Conservation (phyloP, 352 stramenopile genomes). For the Plasmopara muralis region DNA sequence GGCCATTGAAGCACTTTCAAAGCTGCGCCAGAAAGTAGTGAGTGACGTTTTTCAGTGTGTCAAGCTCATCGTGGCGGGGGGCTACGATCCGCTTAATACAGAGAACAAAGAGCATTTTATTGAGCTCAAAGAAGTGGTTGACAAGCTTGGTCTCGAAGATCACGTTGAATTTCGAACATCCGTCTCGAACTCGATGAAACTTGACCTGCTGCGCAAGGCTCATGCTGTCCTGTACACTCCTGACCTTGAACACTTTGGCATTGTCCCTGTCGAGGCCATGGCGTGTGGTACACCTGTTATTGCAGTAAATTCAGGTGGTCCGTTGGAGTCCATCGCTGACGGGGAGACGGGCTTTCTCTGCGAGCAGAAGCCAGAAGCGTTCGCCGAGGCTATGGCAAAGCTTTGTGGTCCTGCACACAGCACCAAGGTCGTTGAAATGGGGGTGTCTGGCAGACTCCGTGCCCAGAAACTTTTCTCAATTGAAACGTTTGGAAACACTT, state of each 20-base stretch:
- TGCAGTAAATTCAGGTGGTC: conserved; percentile 91
- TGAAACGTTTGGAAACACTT: conserved; percentile 62
- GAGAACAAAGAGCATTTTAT: conserved; percentile 95
- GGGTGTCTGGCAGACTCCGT: conserved; percentile 38
- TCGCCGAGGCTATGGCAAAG: conserved; percentile 54
- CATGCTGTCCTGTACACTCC: conserved; percentile 95
- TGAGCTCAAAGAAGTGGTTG: conserved; percentile 82
- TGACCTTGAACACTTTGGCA: conserved; percentile 98
- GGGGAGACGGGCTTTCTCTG: conserved; percentile 82
- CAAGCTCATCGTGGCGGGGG: conserved; percentile 91
- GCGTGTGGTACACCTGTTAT: conserved; percentile 91
- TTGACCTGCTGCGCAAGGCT: conserved; percentile 76
- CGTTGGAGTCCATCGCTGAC: conserved; percentile 93
- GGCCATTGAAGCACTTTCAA: conserved; percentile 72
- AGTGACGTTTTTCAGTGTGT: conserved; percentile 40
- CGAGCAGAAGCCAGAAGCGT: conserved; percentile 45
- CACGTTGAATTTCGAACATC: conserved; percentile 87
- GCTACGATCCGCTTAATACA: conserved; percentile 92
- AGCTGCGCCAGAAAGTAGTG: conserved; percentile 39
- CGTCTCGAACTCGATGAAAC: conserved; percentile 84
- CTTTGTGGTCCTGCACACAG: conserved; percentile 36
- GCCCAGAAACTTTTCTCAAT: conserved; percentile 62
- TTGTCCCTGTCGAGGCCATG: conserved; percentile 98
- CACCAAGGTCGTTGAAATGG: conserved; percentile 34
- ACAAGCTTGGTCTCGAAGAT: conserved; percentile 35